phyloP scores from a whole-genome alignment of 2,329 filamentous ascomycete genomes.

The Fusarium ramigenum region DNA sequence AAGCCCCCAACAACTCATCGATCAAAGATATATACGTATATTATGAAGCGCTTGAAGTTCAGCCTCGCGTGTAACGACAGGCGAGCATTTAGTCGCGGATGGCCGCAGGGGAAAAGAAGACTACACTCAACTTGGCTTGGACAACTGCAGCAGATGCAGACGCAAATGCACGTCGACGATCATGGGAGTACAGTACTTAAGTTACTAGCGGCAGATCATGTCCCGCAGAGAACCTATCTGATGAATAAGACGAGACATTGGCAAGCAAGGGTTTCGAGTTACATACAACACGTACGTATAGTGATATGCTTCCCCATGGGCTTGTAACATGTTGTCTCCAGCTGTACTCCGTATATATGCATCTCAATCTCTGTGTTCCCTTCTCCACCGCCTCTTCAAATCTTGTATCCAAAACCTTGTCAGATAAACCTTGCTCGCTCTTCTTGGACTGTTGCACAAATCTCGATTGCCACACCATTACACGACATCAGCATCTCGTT shows the following conservation, averaged over 20 bases:
- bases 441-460: conserved; percentile 33
- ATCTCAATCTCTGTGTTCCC: neutral
- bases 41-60: conserved; percentile 9
- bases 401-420: neutral
- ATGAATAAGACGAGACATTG: conserved; percentile 3
- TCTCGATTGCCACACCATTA: conserved; percentile 42
- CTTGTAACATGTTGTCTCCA: neutral
- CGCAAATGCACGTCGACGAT: conserved; percentile 15
- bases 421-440: conserved; percentile 8
- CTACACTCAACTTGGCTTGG: conserved; percentile 25
- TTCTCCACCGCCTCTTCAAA: conserved; percentile 27
- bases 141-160: conserved; percentile 11
- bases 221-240: conserved; percentile 4
- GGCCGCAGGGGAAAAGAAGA: conserved; percentile 15
- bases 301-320: neutral
- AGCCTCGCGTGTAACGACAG: conserved; percentile 36
- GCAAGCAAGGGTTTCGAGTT: conserved; percentile 12
- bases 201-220: conserved; percentile 20
- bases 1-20: neutral
- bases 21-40: neutral
- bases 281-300: neutral
- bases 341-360: neutral
- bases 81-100: conserved; percentile 27
- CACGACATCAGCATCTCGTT: conserved; percentile 28
- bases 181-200: neutral